Conservation (phyloP, 169 alveolate genomes). For the Theileria parva region DNA sequence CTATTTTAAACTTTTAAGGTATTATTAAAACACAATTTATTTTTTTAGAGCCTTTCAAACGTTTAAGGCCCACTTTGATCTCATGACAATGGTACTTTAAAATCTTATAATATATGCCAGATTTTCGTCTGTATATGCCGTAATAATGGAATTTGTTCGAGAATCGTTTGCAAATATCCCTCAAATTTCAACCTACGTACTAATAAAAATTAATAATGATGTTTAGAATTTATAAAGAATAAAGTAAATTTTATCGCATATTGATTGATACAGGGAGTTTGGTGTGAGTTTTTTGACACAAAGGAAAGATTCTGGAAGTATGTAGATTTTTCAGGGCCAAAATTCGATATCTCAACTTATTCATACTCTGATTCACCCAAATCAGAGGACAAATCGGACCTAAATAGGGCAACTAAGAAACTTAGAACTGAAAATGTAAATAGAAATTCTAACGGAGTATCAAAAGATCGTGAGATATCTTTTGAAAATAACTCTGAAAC, state of each 20-base stretch:
- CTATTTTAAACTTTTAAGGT: conserved; percentile 20
- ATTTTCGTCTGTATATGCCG: conserved; percentile 56
- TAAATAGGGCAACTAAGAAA: background rate
- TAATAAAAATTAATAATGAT: background rate
- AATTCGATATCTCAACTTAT: conserved; percentile 11
- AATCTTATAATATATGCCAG: conserved; percentile 1
- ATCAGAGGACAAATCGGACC: background rate
- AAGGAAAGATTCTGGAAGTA: conserved; percentile 41
- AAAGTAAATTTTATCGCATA: background rate
- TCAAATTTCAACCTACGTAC: background rate
- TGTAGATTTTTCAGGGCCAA: conserved; percentile 31
- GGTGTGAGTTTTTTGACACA: conserved; percentile 47
- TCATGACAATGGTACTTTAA: conserved; percentile 38
- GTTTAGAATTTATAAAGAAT: conserved; percentile 2
- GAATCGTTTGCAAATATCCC: conserved; percentile 31
- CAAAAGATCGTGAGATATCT: background rate
- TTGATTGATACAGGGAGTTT: background rate
- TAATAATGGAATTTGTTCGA: conserved; percentile 30
- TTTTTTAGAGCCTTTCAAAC: conserved; percentile 21
- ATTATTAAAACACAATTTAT: background rate
- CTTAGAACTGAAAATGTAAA: background rate
- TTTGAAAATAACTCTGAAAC: background rate
- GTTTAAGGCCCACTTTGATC: conserved; percentile 24
- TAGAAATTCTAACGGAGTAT: background rate
- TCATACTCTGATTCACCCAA: background rate